These are phyloP conservation scores for Alternaria sp. DNA, from an alignment of 2,329 filamentous ascomycete species.

Conservation along the genomic window DNA sequence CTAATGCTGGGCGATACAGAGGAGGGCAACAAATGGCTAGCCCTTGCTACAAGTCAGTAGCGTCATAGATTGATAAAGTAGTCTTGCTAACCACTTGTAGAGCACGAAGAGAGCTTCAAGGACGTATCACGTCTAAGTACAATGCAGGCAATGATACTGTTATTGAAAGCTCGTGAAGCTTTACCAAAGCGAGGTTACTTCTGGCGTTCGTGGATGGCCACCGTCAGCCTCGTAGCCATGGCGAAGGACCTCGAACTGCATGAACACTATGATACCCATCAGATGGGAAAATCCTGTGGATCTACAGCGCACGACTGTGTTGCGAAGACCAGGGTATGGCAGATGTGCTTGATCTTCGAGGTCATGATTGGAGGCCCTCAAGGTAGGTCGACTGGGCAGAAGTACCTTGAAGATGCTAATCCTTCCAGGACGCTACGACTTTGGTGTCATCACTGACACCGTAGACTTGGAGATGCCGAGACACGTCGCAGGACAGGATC, in stretches of 20 bases:
- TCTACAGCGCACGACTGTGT: slow-evolving; percentile 77
- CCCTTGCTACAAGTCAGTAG: slow-evolving; percentile 80
- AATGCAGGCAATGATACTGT: slow-evolving; percentile 84
- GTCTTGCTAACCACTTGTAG: slow-evolving; percentile 56
- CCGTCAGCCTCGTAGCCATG: slow-evolving; percentile 92
- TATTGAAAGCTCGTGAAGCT: slow-evolving; percentile 91
- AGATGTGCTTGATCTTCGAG: slow-evolving; percentile 84
- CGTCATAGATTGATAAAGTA: background rate
- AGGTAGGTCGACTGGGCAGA: slow-evolving; percentile 62
- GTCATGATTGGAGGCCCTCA: slow-evolving; percentile 93
- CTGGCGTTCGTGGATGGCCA: slow-evolving; percentile 95
- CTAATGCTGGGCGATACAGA: slow-evolving; percentile 82
- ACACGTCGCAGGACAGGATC: slow-evolving; percentile 72
- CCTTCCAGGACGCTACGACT: slow-evolving; percentile 70
- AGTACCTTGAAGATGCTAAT: slow-evolving; percentile 16
- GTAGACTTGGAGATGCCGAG: slow-evolving; percentile 76
- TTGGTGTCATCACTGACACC: slow-evolving; percentile 75
- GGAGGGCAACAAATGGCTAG: slow-evolving; percentile 91
- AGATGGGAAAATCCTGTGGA: slow-evolving; percentile 74
- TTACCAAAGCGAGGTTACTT: slow-evolving; percentile 93
- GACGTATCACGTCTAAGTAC: slow-evolving; percentile 90
- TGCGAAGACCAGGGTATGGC: slow-evolving; percentile 88
- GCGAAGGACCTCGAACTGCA: slow-evolving; percentile 89
- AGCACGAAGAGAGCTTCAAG: slow-evolving; percentile 92
- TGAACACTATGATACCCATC: slow-evolving; percentile 83